These are phyloP conservation scores for Chlorella sorokiniana DNA, from an alignment of 139 green algal genomes.

Conservation along the genomic window DNA sequence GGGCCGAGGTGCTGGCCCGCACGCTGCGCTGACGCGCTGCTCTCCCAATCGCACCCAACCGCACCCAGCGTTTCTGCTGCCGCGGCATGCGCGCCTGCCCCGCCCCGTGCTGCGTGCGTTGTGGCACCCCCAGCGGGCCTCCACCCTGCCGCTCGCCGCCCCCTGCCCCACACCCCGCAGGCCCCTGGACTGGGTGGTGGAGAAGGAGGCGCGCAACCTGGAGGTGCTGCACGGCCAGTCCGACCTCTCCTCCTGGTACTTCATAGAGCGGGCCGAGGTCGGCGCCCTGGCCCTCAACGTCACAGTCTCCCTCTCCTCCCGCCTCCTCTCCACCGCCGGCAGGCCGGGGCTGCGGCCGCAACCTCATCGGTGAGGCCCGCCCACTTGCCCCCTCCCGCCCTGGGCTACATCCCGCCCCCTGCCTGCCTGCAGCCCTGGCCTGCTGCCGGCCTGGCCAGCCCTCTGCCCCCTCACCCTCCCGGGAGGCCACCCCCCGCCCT, in stretches of 20 bases:
- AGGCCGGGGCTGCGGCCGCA: background rate
- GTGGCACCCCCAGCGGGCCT: no score
- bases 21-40: background rate
- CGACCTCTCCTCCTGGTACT: conserved; percentile 72
- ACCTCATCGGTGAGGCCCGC: background rate
- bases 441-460: no score
- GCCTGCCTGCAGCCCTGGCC: no score
- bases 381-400: no score
- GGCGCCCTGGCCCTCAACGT: conserved; percentile 72
- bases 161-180: background rate
- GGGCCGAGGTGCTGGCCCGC: background rate
- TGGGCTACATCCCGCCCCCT: no score
- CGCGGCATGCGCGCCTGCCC: no score
- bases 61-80: background rate
- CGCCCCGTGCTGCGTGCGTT: no score
- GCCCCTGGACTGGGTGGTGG: conserved; percentile 57
- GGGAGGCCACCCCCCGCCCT: background rate
- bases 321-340: conserved; percentile 45
- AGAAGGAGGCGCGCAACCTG: conserved; percentile 68
- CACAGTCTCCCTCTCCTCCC: conserved; percentile 76
- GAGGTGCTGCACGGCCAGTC: conserved; percentile 73
- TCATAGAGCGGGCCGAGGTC: conserved; percentile 71
- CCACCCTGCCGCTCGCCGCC: background rate
- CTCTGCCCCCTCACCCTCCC: background rate
- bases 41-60: background rate